Evolutionary conservation across 75 land plant genomes (phyloP), one percentile per base, ranked within the genome.

Genomic region (Selaginella moellendorffii): DNA sequence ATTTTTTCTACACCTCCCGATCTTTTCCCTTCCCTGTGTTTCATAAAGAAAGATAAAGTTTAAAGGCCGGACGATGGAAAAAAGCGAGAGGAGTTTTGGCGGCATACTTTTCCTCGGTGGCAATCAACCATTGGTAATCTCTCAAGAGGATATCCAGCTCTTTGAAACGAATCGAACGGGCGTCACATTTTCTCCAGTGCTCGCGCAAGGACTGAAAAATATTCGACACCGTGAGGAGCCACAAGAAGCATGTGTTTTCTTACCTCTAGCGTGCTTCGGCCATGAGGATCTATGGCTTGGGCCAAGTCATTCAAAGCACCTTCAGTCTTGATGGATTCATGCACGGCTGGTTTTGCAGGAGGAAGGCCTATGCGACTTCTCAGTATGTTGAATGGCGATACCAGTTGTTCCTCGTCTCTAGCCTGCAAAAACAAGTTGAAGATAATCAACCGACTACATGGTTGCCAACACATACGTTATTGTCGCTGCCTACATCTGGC

Each of bases 111-210:
- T 69, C 69, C 27, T 30, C 63, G 17, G 60, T 68, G 23, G 74
- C 61, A 28, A 92, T 56, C 23, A 85, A 65, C 0, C 86, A 83
- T 19, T 83, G 84, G 61, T 92, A 92, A 69, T 92, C 97, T 22
- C 81, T 76, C 53, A 92, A 84, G 67, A 92, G 76, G 2, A 86
- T 82, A 5, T 81, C 82, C 36, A 92, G 74, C 72, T 92, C 97
- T 24, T 67, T 70, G 21, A 92, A 67, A 60, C 66, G 64, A 68
- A 92, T 72, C 24, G 74, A 79, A 0, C 60, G 71, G 26, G 89
- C 74, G 64, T 77, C 24, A 54, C 75, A 78, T 19, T 67, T 66
- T 26, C 60, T 71, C 97, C 97, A 92, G 64, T 92, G 89, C 24
- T 88, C 85, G 25, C 95, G 84, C 25, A 92, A 70, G 18, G 65